Base-by-base conservation (phyloP, 2,329 filamentous ascomycete species). In the Dothistroma pini region DNA sequence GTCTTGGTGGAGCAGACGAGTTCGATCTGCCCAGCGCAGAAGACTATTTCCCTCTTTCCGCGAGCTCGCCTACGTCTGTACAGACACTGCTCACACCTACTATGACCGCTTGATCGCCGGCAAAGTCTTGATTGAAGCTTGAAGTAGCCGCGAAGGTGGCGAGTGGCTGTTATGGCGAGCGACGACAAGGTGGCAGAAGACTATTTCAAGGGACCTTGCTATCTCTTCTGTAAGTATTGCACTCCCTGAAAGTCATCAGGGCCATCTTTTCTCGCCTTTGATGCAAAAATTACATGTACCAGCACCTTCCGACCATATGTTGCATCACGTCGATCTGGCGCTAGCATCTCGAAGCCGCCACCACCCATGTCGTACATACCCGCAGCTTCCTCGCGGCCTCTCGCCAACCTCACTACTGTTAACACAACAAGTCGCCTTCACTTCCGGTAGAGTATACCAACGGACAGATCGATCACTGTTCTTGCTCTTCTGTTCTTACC, bases 11-110 rank as follows among this genome's bases (percentile, higher is more conserved):
- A 6, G 52, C 38, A 38, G 58, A 58, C 34, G 61, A 63, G 31
- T 61, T 61, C 41, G 56, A 61, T 25, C 35, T 63, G 19, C 51
- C 51, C n/a, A 50, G 61, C n/a, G 58, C 61, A 5, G 61, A 63
- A 49, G 29, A 10, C 14, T 61, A 61, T 35, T 61, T 63, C 48
- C 25, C 25, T 29, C 6, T 29, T 29, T 6, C 25, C 25, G 6
- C 25, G 25, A 29, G 25, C 25, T 29, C 25, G 25, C 25, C 25
- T 29, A 29, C 25, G 25, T 29, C 6, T 2, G 2, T 6, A 6
- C 25, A 29, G 25, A 29, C 25, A 29, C 25, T 29, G 25, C 25
- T 29, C 25, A 6, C 25, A 29, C 2, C 25, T 29, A 29, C 25
- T 29, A 29, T 29, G 25, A 29, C 25, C 25, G 25, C 25, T 29